Percentiles rank a stretch among this genome's conserved stretches.
Evolutionary conservation across 768 basidiomycete species (phyloP).

Genomic region (Hericium coralloides): DNA sequence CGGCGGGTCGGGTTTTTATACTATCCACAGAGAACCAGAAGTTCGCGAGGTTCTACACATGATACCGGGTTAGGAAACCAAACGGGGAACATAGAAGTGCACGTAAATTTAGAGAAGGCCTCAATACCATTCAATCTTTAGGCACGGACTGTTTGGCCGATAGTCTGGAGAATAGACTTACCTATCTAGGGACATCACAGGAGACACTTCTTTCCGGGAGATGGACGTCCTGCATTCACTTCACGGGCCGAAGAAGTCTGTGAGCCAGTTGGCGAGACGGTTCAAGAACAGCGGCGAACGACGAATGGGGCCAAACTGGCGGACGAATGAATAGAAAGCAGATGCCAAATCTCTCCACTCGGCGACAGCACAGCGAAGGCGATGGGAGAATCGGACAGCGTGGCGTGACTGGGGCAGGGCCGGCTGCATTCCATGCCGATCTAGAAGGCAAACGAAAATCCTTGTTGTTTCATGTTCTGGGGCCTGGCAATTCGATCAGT

Average conservation of each 20-base stretch:
- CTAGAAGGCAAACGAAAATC: no score
- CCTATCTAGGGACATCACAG: conserved; percentile 8
- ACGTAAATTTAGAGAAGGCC: conserved; percentile 7
- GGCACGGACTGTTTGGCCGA: conserved; percentile 14
- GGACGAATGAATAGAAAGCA: background rate
- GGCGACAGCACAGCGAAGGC: background rate
- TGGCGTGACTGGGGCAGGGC: background rate
- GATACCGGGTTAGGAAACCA: conserved; percentile 6
- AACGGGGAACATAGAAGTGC: conserved; percentile 5
- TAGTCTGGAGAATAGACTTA: conserved; percentile 1
- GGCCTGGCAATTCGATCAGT: background rate
- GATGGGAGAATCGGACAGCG: background rate
- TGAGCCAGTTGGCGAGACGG: background rate
- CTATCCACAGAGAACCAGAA: conserved; percentile 8
- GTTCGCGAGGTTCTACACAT: conserved; percentile 1
- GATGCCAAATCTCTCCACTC: no score
- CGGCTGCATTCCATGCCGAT: no score
- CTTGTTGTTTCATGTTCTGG: background rate
- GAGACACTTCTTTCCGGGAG: background rate
- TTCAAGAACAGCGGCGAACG: background rate
- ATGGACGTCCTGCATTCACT: conserved; percentile 2
- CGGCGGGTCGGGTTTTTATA: conserved; percentile 11
- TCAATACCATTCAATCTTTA: conserved; percentile 9
- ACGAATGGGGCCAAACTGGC: background rate
- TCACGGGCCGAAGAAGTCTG: conserved; percentile 5